A percentile compares a stretch with the other conserved stretches of the same genome.
Evolutionary conservation across 208 protist genomes (phyloP).

Genomic region (Plasmodiophora brassicae): DNA sequence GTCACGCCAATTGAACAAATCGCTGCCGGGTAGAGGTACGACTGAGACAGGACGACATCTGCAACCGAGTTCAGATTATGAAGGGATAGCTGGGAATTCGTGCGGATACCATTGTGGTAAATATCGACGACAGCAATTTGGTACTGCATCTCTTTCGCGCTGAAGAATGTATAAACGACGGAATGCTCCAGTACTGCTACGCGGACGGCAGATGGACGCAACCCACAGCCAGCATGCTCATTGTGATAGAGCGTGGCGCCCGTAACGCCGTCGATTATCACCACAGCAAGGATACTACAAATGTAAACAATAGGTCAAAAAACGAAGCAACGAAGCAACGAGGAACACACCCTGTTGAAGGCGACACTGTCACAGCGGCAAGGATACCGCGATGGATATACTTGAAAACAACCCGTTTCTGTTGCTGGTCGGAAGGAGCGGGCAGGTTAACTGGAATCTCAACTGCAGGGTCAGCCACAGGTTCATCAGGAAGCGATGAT

Average conservation of each 20-base stretch:
- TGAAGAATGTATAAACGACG: constrained; percentile 17
- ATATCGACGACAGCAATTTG: not conserved
- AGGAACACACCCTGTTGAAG: too few relatives aligned
- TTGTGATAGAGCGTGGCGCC: not conserved
- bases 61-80: not conserved
- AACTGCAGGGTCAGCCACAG: too few relatives aligned
- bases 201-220: not conserved
- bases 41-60: not conserved
- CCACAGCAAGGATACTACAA: too few relatives aligned
- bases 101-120: not conserved
- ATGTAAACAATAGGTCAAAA: too few relatives aligned
- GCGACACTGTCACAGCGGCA: too few relatives aligned
- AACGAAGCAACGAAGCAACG: too few relatives aligned
- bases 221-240: constrained; percentile 3
- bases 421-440: too few relatives aligned
- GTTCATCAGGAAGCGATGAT: too few relatives aligned
- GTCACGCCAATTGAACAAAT: not conserved
- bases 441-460: too few relatives aligned
- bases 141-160: not conserved
- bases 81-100: not conserved
- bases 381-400: too few relatives aligned
- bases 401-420: too few relatives aligned
- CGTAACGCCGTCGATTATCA: not conserved
- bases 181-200: not conserved
- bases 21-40: not conserved